A percentile compares a stretch with the other conserved stretches of the same genome.
Conservation (phyloP, 352 stramenopile species). For the Pythium insidiosum region DNA sequence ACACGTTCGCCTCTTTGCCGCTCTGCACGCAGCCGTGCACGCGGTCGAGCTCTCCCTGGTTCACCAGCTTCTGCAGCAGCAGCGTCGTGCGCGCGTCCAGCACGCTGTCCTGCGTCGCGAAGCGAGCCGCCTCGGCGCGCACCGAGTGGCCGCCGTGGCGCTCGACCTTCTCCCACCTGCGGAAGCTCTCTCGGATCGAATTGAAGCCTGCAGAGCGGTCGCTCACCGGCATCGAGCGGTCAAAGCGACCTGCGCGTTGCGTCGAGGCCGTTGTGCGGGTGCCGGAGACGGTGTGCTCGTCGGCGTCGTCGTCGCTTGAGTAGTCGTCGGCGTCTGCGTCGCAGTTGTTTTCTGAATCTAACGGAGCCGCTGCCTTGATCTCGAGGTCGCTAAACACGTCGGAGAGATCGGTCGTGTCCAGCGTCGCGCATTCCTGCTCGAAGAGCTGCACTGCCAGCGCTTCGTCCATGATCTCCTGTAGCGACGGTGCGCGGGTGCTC, state of each 20-base stretch:
- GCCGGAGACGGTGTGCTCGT: background rate
- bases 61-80: slow-evolving; percentile 20
- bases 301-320: slow-evolving; percentile 1
- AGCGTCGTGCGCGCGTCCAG: slow-evolving; percentile 65
- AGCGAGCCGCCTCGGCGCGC: slow-evolving; percentile 35
- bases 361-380: slow-evolving; percentile 17
- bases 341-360: slow-evolving; percentile 31
- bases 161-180: slow-evolving; percentile 42
- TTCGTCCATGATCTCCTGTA: slow-evolving; percentile 72
- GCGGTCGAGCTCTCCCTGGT: slow-evolving; percentile 46
- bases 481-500: too few relatives aligned
- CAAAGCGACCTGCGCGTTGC: slow-evolving; percentile 16
- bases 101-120: slow-evolving; percentile 64
- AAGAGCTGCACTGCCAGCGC: slow-evolving; percentile 52
- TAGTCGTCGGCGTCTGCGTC: background rate
- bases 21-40: slow-evolving; percentile 72
- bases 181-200: slow-evolving; percentile 43
- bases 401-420: slow-evolving; percentile 24
- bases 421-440: slow-evolving; percentile 38
- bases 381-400: slow-evolving; percentile 18
- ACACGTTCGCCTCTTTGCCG: slow-evolving; percentile 81
- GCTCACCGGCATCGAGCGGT: slow-evolving; percentile 21
- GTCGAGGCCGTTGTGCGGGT: background rate
- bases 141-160: slow-evolving; percentile 42
- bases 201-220: slow-evolving; percentile 32